These are phyloP conservation scores for Fusarium denticulatum DNA, from an alignment of 2,329 filamentous ascomycete genomes.

Conservation along the genomic window DNA sequence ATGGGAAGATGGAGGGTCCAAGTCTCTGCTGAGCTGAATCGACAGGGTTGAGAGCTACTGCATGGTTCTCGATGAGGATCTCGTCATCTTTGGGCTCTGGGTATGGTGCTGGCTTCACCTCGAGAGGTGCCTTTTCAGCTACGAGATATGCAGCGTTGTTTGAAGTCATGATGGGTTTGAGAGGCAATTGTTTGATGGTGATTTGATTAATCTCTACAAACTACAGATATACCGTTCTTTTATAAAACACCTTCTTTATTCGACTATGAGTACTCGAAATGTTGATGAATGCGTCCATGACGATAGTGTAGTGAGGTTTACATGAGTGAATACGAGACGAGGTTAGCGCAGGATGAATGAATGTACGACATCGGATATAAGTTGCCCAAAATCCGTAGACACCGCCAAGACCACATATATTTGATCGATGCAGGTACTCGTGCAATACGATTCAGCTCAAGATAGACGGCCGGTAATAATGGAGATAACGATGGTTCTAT, in stretches of 20 bases:
- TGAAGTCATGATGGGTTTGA: neutral
- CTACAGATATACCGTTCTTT: neutral
- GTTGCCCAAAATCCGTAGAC: constrained; percentile 3
- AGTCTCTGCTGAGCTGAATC: constrained; percentile 11
- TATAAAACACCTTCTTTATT: neutral
- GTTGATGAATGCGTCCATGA: neutral
- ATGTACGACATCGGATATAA: constrained; percentile 8
- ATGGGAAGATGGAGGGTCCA: constrained; percentile 4
- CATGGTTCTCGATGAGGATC: constrained; percentile 4
- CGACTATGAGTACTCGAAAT: neutral
- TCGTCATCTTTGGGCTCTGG: neutral
- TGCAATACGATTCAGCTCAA: too few relatives aligned
- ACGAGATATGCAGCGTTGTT: constrained; percentile 12
- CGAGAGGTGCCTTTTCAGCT: neutral
- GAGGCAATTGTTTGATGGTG: neutral
- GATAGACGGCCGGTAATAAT: neutral
- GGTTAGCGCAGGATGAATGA: neutral
- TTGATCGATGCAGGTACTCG: neutral
- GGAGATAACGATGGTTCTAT: neutral
- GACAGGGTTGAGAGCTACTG: constrained; percentile 10
- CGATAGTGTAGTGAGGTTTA: neutral
- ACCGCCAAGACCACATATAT: neutral
- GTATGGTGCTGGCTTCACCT: neutral
- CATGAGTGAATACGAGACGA: constrained; percentile 7
- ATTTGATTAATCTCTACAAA: rapidly evolving